phyloP scores from a whole-genome alignment of 2,329 filamentous ascomycete genomes.

The Alternaria arborescens region DNA sequence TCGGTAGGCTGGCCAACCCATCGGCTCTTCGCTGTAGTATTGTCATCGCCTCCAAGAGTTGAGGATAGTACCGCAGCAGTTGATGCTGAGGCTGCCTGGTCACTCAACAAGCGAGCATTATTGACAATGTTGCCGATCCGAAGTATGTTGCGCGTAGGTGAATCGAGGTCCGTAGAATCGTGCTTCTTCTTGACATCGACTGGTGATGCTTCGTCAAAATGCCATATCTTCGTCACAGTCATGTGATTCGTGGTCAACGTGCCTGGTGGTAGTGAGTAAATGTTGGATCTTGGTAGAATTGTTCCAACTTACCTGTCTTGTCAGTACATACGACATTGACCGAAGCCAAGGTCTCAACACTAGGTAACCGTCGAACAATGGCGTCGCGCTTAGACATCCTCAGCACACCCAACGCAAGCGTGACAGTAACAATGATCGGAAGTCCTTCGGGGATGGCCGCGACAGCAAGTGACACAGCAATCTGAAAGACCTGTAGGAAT shows the following conservation, averaged over 20 bases:
- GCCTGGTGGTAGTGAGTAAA: slow-evolving; percentile 56
- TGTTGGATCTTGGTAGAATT: neutral
- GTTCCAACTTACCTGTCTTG: slow-evolving; percentile 74
- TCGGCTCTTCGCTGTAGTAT: slow-evolving; percentile 75
- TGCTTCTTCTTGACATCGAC: slow-evolving; percentile 66
- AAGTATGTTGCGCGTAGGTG: slow-evolving; percentile 80
- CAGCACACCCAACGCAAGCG: slow-evolving; percentile 90
- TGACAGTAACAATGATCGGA: slow-evolving; percentile 98
- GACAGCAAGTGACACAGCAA: slow-evolving; percentile 94
- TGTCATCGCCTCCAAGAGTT: slow-evolving; percentile 69
- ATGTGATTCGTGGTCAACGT: slow-evolving; percentile 98
- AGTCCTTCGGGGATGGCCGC: slow-evolving; percentile 95
- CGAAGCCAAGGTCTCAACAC: slow-evolving; percentile 96
- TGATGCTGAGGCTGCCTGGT: slow-evolving; percentile 73
- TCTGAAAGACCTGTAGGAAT: slow-evolving; percentile 94
- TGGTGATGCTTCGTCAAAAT: slow-evolving; percentile 73
- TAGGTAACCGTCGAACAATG: slow-evolving; percentile 94
- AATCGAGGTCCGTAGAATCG: slow-evolving; percentile 66
- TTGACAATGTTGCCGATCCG: slow-evolving; percentile 97
- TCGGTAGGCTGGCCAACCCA: slow-evolving; percentile 98
- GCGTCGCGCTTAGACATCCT: slow-evolving; percentile 95
- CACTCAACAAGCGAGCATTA: slow-evolving; percentile 81
- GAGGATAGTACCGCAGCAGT: slow-evolving; percentile 86
- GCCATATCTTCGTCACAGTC: slow-evolving; percentile 97
- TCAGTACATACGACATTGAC: slow-evolving; percentile 99